These are phyloP conservation scores for Thalassiosira sp. DNA, from an alignment of 352 stramenopile species.

Conservation along the genomic window DNA sequence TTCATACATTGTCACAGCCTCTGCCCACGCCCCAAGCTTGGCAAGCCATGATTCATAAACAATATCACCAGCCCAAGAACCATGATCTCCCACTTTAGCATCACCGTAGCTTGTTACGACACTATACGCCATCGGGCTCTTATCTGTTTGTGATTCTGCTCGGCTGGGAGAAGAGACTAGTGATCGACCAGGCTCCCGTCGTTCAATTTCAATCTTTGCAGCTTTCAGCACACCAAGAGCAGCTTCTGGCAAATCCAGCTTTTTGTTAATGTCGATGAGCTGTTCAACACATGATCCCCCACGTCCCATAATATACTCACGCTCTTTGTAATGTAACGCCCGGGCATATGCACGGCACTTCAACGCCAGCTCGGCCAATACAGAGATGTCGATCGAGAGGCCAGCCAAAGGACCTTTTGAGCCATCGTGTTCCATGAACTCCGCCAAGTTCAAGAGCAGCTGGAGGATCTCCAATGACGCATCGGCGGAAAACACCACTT, in stretches of 20 bases:
- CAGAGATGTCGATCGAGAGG: constrained; percentile 95
- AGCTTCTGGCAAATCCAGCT: constrained; percentile 93
- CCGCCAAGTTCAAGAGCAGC: constrained; percentile 94
- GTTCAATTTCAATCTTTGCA: constrained; percentile 72
- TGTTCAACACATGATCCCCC: constrained; percentile 93
- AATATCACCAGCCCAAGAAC: constrained; percentile 82
- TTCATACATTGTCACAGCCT: constrained; percentile 93
- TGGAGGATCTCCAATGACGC: constrained; percentile 96
- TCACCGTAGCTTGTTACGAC: constrained; percentile 71
- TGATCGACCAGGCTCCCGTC: constrained; percentile 30
- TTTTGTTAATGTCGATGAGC: constrained; percentile 99
- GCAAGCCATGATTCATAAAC: constrained; percentile 94
- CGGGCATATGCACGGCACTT: constrained; percentile 98
- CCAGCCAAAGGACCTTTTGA: constrained; percentile 90
- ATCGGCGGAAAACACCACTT: constrained; percentile 90
- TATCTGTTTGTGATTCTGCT: constrained; percentile 50
- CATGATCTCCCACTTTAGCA: constrained; percentile 63
- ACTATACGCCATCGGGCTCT: constrained; percentile 77
- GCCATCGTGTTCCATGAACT: constrained; percentile 98
- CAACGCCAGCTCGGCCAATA: constrained; percentile 93
- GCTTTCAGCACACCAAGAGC: constrained; percentile 97
- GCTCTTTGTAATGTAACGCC: constrained; percentile 96
- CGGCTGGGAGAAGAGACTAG: constrained; percentile 36
- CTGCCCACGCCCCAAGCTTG: constrained; percentile 95
- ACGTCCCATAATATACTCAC: constrained; percentile 87